A percentile compares a stretch with the other conserved stretches of the same genome.
Evolutionary conservation across 2,329 filamentous ascomycete species (phyloP).

Genomic region (Penicillium paneum): DNA sequence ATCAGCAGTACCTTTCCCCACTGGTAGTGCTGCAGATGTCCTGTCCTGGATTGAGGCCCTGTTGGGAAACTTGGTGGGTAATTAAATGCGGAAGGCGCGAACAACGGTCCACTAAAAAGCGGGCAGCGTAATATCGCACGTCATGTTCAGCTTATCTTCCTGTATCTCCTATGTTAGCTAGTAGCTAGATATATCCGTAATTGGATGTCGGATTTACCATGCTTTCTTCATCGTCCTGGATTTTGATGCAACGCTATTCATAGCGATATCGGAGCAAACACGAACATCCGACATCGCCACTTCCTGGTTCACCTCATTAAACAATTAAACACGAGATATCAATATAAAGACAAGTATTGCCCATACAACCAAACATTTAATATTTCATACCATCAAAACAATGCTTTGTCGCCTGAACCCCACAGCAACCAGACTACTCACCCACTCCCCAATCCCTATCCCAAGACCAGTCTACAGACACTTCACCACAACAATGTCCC

Average conservation of each 20-base stretch:
- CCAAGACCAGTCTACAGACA: not conserved
- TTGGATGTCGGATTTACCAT: not conserved
- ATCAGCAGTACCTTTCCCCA: constrained; percentile 10
- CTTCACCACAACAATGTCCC: constrained; percentile 6
- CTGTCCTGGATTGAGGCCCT: constrained; percentile 13
- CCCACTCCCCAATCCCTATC: not conserved
- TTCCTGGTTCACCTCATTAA: not conserved
- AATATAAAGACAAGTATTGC: not conserved
- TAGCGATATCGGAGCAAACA: not conserved
- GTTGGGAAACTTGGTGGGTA: constrained; percentile 17
- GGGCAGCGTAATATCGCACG: not conserved
- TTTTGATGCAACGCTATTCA: not conserved
- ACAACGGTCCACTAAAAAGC: not conserved
- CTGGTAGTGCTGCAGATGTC: constrained; percentile 14
- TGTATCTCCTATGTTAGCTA: not conserved
- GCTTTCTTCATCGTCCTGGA: not conserved
- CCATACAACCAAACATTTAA: not conserved
- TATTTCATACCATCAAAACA: not conserved
- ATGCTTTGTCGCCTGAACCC: not conserved
- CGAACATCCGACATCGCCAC: constrained; percentile 5
- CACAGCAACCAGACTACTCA: not conserved
- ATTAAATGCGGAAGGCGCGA: constrained; percentile 3
- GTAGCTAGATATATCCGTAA: constrained; percentile 1
- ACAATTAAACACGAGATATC: not conserved
- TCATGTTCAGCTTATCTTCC: not conserved